A percentile compares a stretch with the other conserved stretches of the same genome.
These are phyloP conservation scores for Naganishia vaughanmartiniae DNA, from an alignment of 768 basidiomycete genomes.

Conservation along the genomic window DNA sequence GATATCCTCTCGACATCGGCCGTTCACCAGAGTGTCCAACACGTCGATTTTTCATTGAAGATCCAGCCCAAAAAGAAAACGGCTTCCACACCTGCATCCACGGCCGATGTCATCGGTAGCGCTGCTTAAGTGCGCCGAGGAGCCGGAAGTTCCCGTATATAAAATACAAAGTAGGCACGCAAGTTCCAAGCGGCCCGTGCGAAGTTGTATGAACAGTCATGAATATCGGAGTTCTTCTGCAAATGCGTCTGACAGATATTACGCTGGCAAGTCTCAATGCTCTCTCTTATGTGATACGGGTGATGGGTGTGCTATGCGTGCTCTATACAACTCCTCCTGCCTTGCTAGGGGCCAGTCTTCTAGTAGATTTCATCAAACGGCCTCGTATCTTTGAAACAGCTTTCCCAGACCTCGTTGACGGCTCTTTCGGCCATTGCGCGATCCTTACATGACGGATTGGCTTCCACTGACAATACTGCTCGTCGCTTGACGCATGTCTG, in stretches of 20 bases:
- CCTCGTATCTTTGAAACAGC: slow-evolving; percentile 88
- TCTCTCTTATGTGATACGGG: too few relatives aligned
- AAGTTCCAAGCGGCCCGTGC: background rate
- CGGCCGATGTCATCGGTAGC: slow-evolving; percentile 12
- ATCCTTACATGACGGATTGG: slow-evolving; percentile 74
- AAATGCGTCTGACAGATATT: background rate
- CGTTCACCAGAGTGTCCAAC: slow-evolving; percentile 70
- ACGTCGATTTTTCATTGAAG: slow-evolving; percentile 96
- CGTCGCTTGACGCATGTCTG: slow-evolving; percentile 87
- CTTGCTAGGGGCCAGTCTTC: background rate
- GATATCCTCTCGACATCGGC: slow-evolving; percentile 73
- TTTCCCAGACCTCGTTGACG: slow-evolving; percentile 96
- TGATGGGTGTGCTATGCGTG: slow-evolving; percentile 2
- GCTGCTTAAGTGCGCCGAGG: background rate
- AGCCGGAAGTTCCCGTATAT: background rate
- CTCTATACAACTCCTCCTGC: slow-evolving; percentile 5
- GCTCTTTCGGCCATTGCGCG: slow-evolving; percentile 74
- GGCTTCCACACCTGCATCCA: slow-evolving; percentile 13
- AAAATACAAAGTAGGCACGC: background rate
- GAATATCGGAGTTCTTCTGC: too few relatives aligned
- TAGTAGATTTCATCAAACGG: slow-evolving; percentile 80
- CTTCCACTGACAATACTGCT: slow-evolving; percentile 74
- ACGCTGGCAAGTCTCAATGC: background rate
- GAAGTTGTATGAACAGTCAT: background rate
- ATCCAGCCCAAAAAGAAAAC: slow-evolving; percentile 60